phyloP scores from a whole-genome alignment of 768 basidiomycete species.

The Udeniomyces megalosporus region DNA sequence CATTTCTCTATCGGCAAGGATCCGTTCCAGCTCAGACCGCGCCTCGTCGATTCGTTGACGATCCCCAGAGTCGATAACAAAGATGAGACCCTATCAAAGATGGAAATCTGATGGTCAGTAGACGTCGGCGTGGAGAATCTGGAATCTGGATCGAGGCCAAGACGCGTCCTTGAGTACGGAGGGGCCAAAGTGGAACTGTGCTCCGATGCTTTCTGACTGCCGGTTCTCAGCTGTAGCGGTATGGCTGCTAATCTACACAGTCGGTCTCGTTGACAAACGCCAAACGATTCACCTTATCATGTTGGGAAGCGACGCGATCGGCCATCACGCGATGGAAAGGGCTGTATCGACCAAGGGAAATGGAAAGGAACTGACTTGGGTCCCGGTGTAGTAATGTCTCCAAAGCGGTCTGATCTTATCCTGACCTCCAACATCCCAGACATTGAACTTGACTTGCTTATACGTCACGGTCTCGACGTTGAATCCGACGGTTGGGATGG shows the following conservation, averaged over 20 bases:
- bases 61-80: slow-evolving; percentile 94
- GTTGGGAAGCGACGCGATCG: no score
- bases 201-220: no score
- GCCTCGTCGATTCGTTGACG: slow-evolving; percentile 92
- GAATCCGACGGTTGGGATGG: slow-evolving; percentile 97
- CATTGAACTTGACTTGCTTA: slow-evolving; percentile 81
- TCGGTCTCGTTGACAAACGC: no score
- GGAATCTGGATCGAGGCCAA: neutral
- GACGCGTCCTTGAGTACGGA: no score
- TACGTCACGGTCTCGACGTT: slow-evolving; percentile 99
- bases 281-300: no score
- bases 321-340: no score
- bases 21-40: slow-evolving; percentile 83
- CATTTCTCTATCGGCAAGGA: slow-evolving; percentile 94
- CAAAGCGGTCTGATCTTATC: slow-evolving; percentile 97
- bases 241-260: no score
- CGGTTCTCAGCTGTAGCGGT: no score
- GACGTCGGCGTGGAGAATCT: neutral
- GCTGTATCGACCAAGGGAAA: no score
- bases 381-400: slow-evolving; percentile 98
- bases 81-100: slow-evolving; percentile 55
- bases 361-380: slow-evolving; percentile 51
- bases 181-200: no score
- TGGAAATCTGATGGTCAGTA: neutral
- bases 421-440: slow-evolving; percentile 98